A percentile compares a stretch with the other conserved stretches of the same genome.
Conservation (phyloP, 768 basidiomycete species). For the Melanogaster broomeanus region DNA sequence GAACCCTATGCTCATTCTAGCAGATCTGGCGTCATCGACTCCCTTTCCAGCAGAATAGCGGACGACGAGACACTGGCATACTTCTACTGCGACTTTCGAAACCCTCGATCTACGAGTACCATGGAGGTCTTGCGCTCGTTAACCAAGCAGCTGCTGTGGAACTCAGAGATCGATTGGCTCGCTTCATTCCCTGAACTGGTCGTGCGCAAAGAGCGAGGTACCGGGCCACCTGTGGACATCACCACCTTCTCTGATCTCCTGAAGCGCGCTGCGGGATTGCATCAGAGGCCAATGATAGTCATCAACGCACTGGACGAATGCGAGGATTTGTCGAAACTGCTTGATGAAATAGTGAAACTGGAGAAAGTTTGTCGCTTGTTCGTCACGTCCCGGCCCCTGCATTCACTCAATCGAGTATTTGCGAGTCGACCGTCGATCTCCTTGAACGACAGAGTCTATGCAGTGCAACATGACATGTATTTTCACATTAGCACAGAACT, state of each 20-base stretch:
- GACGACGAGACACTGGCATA: background rate
- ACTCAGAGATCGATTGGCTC: background rate
- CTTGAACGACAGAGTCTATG: background rate
- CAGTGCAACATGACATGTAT: background rate
- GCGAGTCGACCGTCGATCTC: background rate
- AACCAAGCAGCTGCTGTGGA: background rate
- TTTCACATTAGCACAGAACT: conserved; percentile 1
- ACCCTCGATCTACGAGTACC: background rate
- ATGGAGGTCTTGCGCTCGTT: conserved; percentile 3
- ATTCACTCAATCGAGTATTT: background rate
- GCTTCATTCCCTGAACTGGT: conserved; percentile 1
- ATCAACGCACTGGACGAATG: conserved; percentile 17
- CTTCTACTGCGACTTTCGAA: conserved; percentile 13
- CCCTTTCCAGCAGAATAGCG: background rate
- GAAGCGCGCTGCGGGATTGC: background rate
- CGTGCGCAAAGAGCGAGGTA: conserved; percentile 1
- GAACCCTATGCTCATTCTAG: background rate
- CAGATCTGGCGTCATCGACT: background rate
- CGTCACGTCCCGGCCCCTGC: conserved; percentile 1
- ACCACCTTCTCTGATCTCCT: background rate
- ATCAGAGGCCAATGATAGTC: background rate
- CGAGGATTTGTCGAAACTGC: background rate
- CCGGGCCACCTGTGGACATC: background rate
- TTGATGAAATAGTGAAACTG: background rate
- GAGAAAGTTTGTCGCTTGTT: background rate